Evolutionary conservation across 75 land plant genomes (phyloP).

Genomic region (Cupressus sempervirens): DNA sequence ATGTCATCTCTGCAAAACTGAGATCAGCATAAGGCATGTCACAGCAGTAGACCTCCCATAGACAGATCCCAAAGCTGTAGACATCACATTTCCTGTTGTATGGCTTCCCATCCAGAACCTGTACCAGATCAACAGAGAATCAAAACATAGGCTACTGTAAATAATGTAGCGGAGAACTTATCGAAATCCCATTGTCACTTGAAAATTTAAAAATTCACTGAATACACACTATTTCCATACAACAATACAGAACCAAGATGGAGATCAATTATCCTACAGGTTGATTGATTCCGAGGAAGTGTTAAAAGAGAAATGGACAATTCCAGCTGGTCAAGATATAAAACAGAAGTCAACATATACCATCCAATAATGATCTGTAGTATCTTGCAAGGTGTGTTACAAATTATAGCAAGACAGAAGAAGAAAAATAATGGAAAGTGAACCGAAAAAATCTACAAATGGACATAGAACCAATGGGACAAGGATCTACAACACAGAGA

Average conservation of each 20-base stretch:
- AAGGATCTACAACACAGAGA: neutral
- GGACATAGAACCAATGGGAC: neutral
- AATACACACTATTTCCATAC: neutral
- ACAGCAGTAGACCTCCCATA: constrained; percentile 98
- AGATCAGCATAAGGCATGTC: constrained; percentile 96
- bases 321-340: neutral
- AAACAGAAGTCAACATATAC: neutral
- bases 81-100: constrained; percentile 97
- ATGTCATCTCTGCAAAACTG: constrained; percentile 87
- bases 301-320: neutral
- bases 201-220: neutral
- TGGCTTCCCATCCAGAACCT: constrained; percentile 96
- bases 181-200: neutral
- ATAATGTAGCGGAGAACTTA: neutral
- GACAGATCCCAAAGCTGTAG: constrained; percentile 94
- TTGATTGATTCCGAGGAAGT: neutral
- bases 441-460: neutral
- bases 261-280: neutral
- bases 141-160: neutral
- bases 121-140: constrained; percentile 7
- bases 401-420: neutral
- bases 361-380: neutral
- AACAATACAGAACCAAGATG: neutral
- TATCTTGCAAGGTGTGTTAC: neutral
- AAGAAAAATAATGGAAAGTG: neutral